Evolutionary conservation across 345 rosid genomes (phyloP), one percentile per base, ranked within the genome.

Genomic region (rapeseed (Brassica napus)): DNA sequence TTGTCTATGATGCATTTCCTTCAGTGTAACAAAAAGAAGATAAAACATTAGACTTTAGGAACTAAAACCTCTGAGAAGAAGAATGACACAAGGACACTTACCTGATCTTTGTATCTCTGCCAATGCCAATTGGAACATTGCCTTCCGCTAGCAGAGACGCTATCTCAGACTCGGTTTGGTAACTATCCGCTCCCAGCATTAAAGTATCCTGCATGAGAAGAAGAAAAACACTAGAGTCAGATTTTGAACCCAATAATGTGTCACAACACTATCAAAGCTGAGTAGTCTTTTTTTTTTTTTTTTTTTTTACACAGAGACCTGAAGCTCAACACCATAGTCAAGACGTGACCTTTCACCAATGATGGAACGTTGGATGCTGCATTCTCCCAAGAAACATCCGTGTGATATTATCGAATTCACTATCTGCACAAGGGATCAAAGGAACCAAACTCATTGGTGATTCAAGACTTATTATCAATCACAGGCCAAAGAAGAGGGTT

Each of bases 1-100:
- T 94, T 94, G 88, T 94, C 98, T 9, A 94, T 88, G 61, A 94
- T 91, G 86, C 98, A 92, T 72, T 90, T 91, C 92, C 98, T 94
- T 31, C 32, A 76, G 8, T 75, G 68, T 64, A 49, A 70, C 37
- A 54, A 1, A 64, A 49, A 0, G 14, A 65, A 39, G 54, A 4
- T 47, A 31, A 49, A 49, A 3, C 10, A 28, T 84, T 30, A 80
- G 77, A 68, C 68, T 49, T 32, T 15, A 72, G 24, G 62, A 65
- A 79, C 65, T 58, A 26, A 32, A 35, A 32, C 0, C 4, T 9
- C 8, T 7, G 21, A 59, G 8, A 52, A 49, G 12, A 52, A 49
- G 12, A 11, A 7, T 21, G 54, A 47, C 54, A 47, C 2, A 61
- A 39, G 14, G 24, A 52, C 59, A 49, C 23, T 15, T 83, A 92